Percentiles rank a stretch among this genome's conserved stretches.
phyloP scores from a whole-genome alignment of 1,139 yeast species.

The Yamadazyma buinensis region DNA sequence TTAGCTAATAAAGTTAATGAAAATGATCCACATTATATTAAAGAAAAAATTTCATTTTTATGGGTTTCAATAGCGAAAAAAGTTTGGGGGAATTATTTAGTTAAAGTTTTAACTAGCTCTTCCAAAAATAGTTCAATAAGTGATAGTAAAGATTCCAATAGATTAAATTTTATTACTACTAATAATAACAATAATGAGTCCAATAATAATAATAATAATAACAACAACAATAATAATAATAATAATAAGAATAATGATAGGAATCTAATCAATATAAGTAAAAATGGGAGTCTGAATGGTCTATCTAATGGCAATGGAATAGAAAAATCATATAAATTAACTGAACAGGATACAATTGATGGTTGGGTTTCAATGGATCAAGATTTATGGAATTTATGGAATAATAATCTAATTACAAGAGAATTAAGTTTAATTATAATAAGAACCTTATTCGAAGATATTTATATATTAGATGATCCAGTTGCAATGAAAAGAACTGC shows the following conservation, averaged over 20 bases:
- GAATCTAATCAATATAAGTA: conserved; percentile 1
- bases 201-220: conserved; percentile 3
- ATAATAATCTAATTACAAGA: conserved; percentile 54
- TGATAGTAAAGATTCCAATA: no score
- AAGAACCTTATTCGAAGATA: conserved; percentile 87
- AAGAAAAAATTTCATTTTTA: conserved; percentile 81
- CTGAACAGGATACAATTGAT: conserved; percentile 45
- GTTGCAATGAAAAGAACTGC: conserved; percentile 78
- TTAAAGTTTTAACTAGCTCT: conserved; percentile 20
- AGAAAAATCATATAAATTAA: conserved; percentile 5
- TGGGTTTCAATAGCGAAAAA: conserved; percentile 96
- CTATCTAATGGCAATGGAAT: background rate
- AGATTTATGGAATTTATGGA: conserved; percentile 74
- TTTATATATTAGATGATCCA: conserved; percentile 89
- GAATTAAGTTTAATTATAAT: conserved; percentile 76
- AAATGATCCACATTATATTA: conserved; percentile 84
- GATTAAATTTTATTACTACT: no score
- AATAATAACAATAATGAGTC: conserved; percentile 1
- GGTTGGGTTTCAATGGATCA: conserved; percentile 94
- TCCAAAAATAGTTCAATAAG: conserved; percentile 3
- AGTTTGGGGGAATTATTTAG: conserved; percentile 71
- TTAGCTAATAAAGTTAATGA: conserved; percentile 56
- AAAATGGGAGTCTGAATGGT: conserved; percentile 2
- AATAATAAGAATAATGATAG: conserved; percentile 1
- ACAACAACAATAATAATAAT: conserved; percentile 2